These are phyloP conservation scores for Ophiostoma perfectum DNA, from an alignment of 2,329 filamentous ascomycete species.

Conservation along the genomic window DNA sequence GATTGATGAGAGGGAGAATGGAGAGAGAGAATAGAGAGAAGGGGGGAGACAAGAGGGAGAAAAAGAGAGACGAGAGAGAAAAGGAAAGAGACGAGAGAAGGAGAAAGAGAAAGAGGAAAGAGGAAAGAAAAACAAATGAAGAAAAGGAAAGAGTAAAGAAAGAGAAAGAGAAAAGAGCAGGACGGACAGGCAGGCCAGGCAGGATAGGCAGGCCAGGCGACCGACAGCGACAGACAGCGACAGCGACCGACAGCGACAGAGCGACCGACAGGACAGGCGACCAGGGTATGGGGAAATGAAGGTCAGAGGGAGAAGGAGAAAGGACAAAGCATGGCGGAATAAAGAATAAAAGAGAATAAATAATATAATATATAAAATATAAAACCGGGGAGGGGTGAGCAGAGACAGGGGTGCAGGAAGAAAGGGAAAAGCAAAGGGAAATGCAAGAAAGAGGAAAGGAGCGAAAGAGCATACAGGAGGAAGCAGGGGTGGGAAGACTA, in stretches of 20 bases:
- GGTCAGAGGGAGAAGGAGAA: neutral
- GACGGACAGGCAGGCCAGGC: too few relatives aligned
- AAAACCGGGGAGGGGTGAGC: neutral
- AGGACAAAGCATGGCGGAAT: neutral
- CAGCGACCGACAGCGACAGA: neutral
- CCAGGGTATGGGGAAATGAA: constrained; percentile 11
- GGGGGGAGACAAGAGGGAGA: neutral
- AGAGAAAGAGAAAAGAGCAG: neutral
- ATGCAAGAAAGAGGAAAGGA: neutral
- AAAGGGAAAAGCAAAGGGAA: neutral
- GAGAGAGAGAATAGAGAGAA: neutral
- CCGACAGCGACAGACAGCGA: neutral
- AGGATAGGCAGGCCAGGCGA: too few relatives aligned
- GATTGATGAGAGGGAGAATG: neutral
- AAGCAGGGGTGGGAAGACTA: constrained; percentile 3
- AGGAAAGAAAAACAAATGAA: neutral
- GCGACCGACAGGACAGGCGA: neutral
- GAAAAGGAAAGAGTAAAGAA: neutral
- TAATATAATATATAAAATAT: neutral
- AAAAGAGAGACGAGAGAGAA: neutral
- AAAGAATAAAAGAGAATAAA: neutral
- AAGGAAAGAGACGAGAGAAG: neutral
- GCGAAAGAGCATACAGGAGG: neutral
- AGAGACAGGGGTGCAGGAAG: neutral
- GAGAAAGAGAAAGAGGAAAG: constrained; percentile 4